Evolutionary conservation across 176 grass and related monocot species (phyloP).

Genomic region (Coix lacrymajobi): DNA sequence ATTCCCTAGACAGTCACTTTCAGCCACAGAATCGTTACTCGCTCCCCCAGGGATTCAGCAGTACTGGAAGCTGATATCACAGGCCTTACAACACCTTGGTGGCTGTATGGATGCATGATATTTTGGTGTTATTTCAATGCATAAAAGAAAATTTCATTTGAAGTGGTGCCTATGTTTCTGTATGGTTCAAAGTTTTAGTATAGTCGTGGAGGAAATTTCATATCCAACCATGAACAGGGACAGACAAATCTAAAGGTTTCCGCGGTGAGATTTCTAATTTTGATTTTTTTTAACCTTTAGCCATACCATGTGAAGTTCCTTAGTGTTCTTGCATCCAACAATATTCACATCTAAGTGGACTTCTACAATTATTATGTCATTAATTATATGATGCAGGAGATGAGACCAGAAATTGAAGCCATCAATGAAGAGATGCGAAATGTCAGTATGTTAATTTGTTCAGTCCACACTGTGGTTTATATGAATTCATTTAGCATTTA

Average conservation of each 20-base stretch:
- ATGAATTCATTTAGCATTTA: neutral
- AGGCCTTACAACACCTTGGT: neutral
- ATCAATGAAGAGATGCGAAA: slow-evolving; percentile 51
- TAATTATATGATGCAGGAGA: slow-evolving; percentile 29
- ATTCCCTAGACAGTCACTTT: neutral
- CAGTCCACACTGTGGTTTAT: slow-evolving; percentile 3
- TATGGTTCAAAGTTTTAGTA: neutral
- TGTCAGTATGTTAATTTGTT: slow-evolving; percentile 39
- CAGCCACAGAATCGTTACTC: neutral
- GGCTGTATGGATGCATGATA: neutral
- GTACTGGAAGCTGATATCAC: neutral
- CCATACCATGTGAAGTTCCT: neutral
- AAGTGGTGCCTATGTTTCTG: neutral
- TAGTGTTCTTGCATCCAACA: neutral
- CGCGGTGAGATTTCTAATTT: neutral
- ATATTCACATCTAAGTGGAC: neutral
- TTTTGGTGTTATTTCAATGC: neutral
- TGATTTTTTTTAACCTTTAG: neutral
- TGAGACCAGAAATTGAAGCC: slow-evolving; percentile 72
- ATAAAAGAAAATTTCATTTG: neutral
- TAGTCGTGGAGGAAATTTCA: neutral
- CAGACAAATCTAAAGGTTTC: neutral
- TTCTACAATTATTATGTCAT: neutral
- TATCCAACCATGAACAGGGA: neutral
- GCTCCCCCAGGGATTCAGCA: neutral